Evolutionary conservation across 768 basidiomycete genomes (phyloP), one percentile per base, ranked within the genome.

Genomic region (Tricholoma sp.): DNA sequence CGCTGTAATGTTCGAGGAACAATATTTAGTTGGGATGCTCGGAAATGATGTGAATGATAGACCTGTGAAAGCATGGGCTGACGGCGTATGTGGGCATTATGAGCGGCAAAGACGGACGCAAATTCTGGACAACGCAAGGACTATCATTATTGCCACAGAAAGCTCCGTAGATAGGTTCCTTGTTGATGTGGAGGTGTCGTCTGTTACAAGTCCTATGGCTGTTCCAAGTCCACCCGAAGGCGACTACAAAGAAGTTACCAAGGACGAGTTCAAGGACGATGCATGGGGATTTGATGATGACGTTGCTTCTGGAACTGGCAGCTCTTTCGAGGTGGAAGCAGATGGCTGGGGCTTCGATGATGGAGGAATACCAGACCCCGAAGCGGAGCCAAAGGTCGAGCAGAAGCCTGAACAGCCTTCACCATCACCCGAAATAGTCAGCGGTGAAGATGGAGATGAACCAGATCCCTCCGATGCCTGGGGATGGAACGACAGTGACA

Each of bases 401-500:
- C 24, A 47, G 11, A 35, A 61, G 27, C n/a, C 61, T 14, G 53
- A 50, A 12, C 37, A 58, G 11, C 46, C 34, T 3, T 50, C 59
- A 6, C 55, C 56, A 4, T 57, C 59, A 50, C 52, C 58, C 16
- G 55, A 57, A 50, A 34, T 49, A 24, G 59, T 50, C 9, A 59
- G 61, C 21, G 62, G 54, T 14, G 65, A 68, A 11, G 60, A 65
- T 21, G 58, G 61, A 22, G 61, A 65, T n/a, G 59, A 64, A 22
- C 69, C 74, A 12, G 79, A 82, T 60, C 69, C 82, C 8, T 74
- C 69, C 14, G 84, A 86, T 62, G 83, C 88, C 0, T 92, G 91
- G 90, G 91, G 85, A 2, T 90, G 84, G 84, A 84, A 89, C 37
- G 83, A 84, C 41, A 83, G 83, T 29, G 76, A 76, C 11, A 75